A percentile compares a stretch with the other conserved stretches of the same genome.
Evolutionary conservation across 2,329 filamentous ascomycete genomes (phyloP).

Genomic region (Claviceps arundinis): DNA sequence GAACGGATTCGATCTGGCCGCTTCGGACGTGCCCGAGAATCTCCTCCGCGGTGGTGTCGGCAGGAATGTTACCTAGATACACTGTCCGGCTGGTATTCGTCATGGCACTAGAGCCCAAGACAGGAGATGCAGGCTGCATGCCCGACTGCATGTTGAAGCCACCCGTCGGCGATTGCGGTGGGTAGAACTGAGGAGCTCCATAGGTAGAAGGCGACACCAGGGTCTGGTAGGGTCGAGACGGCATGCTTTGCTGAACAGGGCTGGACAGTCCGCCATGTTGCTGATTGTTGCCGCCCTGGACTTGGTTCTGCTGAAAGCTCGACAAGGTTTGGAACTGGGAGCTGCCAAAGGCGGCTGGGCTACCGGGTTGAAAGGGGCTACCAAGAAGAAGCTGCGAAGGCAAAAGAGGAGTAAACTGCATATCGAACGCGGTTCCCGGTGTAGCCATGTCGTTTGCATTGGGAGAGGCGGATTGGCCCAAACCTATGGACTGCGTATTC

Average conservation of each 20-base stretch:
- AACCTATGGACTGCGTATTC: slow-evolving; percentile 63
- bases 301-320: slow-evolving; percentile 50
- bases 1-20: slow-evolving; percentile 97
- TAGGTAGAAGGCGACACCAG: slow-evolving; percentile 79
- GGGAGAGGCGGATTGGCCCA: slow-evolving; percentile 25
- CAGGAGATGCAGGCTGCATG: slow-evolving; percentile 56
- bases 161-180: slow-evolving; percentile 77
- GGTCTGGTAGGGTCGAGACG: slow-evolving; percentile 70
- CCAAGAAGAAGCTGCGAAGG: slow-evolving; percentile 90
- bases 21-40: slow-evolving; percentile 92
- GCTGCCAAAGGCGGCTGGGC: slow-evolving; percentile 76
- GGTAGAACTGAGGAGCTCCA: slow-evolving; percentile 69
- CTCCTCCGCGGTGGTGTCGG: slow-evolving; percentile 91
- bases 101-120: slow-evolving; percentile 67
- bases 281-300: slow-evolving; percentile 35
- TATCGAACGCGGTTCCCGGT: slow-evolving; percentile 82
- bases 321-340: slow-evolving; percentile 82
- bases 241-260: slow-evolving; percentile 64
- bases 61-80: slow-evolving; percentile 96
- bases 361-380: slow-evolving; percentile 92
- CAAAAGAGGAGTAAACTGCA: slow-evolving; percentile 95
- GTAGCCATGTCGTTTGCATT: slow-evolving; percentile 64
- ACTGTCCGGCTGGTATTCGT: slow-evolving; percentile 92
- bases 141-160: slow-evolving; percentile 48
- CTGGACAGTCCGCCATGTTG: slow-evolving; percentile 52